Base-by-base conservation (phyloP, 2,329 filamentous ascomycete genomes). In the Myriosclerotinia duriaeana region DNA sequence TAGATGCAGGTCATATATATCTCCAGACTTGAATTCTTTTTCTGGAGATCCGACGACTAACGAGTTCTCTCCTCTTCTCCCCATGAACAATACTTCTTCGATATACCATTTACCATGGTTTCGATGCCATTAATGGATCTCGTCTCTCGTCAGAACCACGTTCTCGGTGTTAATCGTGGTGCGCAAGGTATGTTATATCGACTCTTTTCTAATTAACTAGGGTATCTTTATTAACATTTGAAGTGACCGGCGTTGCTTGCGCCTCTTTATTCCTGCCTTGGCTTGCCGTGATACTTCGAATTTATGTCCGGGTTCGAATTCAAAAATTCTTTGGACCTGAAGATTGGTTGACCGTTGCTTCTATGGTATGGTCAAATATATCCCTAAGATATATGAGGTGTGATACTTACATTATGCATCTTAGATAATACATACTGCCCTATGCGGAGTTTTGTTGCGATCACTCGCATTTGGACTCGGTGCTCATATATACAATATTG, bases 191-290 rank as follows among this genome's bases (percentile, higher is more conserved):
- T 34, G 30, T 34, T 34, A 34, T 34, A 34, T 34, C 30, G 30
- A 34, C 30, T 34, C 30, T 34, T 34, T 6, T 34, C 4, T 34
- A 34, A 34, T 34, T 34, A 34, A 4, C 30, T 34, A 34, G 30
- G 30, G 30, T 34, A 34, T 6, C 30, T 34, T 34, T 34, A 34
- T 34, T 34, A 34, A 34, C 30, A 34, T 34, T 34, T 4, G 2
- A 34, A 59, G 72, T 75, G 42, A 75, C 73, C 5, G 74, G 74
- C 26, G 73, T 75, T 50, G 73, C 71, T 2, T 70, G 74, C 46
- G 74, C 76, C 22, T 78, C 80, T 42, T 53, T 81, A 22, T 67
- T 74, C 11, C 48, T 81, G 9, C 76, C 77, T 2, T 76, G 78
- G 65, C 69, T 76, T 42, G 71, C 73, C 3, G 69, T 73, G 14